Conservation (phyloP, 2,329 filamentous ascomycete species). For the Sporothrix euskadiensis region DNA sequence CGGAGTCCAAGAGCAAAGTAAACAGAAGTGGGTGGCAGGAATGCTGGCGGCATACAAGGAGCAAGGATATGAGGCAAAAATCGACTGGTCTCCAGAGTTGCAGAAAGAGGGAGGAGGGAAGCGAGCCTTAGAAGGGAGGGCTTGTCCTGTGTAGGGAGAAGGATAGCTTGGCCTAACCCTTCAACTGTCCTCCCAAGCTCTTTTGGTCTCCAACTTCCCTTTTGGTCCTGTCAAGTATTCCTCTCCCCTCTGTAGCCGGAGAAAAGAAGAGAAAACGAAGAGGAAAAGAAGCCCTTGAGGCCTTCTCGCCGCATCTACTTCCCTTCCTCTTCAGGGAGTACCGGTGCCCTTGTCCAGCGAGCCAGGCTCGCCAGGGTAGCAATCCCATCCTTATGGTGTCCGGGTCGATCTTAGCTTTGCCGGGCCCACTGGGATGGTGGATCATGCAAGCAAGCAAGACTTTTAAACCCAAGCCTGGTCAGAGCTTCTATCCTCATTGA, state of each 20-base stretch:
- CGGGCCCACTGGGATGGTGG: constrained; percentile 27
- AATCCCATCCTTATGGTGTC: constrained; percentile 22
- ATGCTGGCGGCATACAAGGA: constrained; percentile 3
- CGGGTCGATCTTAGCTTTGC: constrained; percentile 30
- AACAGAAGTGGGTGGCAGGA: constrained; percentile 19
- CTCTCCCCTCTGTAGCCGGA: neutral
- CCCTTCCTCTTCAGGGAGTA: constrained; percentile 10
- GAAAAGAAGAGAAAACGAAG: neutral
- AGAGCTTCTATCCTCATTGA: neutral
- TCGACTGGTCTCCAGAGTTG: neutral
- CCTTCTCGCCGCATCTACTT: neutral
- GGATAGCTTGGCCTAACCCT: neutral
- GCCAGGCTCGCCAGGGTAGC: constrained; percentile 1
- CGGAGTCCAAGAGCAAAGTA: neutral
- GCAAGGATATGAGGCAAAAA: neutral
- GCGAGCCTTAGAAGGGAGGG: constrained; percentile 6
- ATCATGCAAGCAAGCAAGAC: neutral
- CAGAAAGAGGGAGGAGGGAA: constrained; percentile 13
- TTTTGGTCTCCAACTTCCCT: neutral
- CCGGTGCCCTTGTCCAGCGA: constrained; percentile 3
- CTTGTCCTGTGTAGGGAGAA: neutral
- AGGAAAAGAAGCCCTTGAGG: neutral
- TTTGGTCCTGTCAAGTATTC: neutral
- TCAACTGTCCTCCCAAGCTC: neutral
- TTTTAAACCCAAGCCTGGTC: neutral